A percentile compares a stretch with the other conserved stretches of the same genome.
Conservation (phyloP, 2,329 filamentous ascomycete species). For the Hypoxylon sp. region DNA sequence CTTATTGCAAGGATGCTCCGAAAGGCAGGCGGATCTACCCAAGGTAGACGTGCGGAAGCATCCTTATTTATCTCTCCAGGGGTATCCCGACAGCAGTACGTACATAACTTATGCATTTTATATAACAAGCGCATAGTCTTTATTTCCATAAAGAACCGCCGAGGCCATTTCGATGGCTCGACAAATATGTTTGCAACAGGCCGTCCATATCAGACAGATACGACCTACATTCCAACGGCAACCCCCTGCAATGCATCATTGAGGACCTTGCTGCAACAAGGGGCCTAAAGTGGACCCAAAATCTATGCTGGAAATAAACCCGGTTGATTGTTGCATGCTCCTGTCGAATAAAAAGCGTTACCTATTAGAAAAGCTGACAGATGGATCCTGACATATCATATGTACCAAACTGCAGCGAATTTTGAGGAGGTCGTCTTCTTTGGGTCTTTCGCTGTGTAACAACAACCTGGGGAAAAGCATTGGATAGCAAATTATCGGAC, state of each 20-base stretch:
- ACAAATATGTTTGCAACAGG: not conserved
- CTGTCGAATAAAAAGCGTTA: conserved; percentile 11
- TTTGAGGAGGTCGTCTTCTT: conserved; percentile 5
- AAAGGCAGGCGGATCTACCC: conserved; percentile 41
- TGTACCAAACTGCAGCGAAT: conserved; percentile 4
- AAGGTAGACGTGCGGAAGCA: conserved; percentile 43
- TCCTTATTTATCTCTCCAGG: conserved; percentile 43
- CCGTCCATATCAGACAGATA: conserved; percentile 10
- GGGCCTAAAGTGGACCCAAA: conserved; percentile 32
- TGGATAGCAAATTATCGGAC: conserved; percentile 12
- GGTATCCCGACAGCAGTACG: conserved; percentile 14
- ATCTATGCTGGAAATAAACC: conserved; percentile 35
- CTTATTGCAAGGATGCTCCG: conserved; percentile 36
- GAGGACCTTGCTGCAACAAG: conserved; percentile 27
- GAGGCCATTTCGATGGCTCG: conserved; percentile 6
- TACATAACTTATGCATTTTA: conserved; percentile 6
- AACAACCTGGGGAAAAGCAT: not conserved
- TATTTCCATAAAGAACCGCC: not conserved
- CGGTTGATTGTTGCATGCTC: conserved; percentile 33
- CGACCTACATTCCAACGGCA: conserved; percentile 14
- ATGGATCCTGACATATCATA: conserved; percentile 32
- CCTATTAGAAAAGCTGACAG: conserved; percentile 15
- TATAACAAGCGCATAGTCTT: not conserved
- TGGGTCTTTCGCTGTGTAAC: conserved; percentile 15
- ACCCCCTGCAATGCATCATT: conserved; percentile 38